A percentile compares a stretch with the other conserved stretches of the same genome.
Conservation (phyloP, 768 basidiomycete species). For the Suillus discolor region DNA sequence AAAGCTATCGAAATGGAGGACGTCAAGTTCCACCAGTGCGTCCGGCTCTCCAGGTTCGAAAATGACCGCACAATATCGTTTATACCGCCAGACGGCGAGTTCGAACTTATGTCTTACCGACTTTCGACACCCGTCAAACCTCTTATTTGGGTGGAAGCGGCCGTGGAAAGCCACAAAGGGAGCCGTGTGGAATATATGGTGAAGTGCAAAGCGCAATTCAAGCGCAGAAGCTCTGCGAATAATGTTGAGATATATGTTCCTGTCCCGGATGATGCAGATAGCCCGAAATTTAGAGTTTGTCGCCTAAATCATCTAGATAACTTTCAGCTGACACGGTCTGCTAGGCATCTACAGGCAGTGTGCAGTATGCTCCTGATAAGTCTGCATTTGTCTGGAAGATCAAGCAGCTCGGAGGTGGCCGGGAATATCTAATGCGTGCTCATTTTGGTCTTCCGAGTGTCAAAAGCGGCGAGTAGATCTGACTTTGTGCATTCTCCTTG, state of each 20-base stretch:
- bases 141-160: constrained; percentile 91
- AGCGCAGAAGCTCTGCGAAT: constrained; percentile 93
- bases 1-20: constrained; percentile 99
- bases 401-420: constrained; percentile 93
- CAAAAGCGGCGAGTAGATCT: constrained; percentile 66
- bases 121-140: constrained; percentile 96
- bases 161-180: constrained; percentile 94
- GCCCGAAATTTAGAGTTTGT: constrained; percentile 91
- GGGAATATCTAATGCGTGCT: constrained; percentile 97
- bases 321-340: background rate
- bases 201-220: constrained; percentile 96
- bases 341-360: constrained; percentile 92
- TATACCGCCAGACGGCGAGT: constrained; percentile 98
- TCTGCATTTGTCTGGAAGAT: constrained; percentile 99
- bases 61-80: constrained; percentile 99
- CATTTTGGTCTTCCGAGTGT: constrained; percentile 97
- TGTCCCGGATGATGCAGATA: constrained; percentile 99
- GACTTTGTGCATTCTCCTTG: background rate
- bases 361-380: constrained; percentile 97
- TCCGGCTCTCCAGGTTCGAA: constrained; percentile 94
- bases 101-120: constrained; percentile 98
- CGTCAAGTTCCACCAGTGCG: constrained; percentile 99
- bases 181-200: constrained; percentile 95
- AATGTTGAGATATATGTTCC: constrained; percentile 99
- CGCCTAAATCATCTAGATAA: background rate